Conservation (phyloP, 2,329 filamentous ascomycete species). For the Hypoxylon sp. region DNA sequence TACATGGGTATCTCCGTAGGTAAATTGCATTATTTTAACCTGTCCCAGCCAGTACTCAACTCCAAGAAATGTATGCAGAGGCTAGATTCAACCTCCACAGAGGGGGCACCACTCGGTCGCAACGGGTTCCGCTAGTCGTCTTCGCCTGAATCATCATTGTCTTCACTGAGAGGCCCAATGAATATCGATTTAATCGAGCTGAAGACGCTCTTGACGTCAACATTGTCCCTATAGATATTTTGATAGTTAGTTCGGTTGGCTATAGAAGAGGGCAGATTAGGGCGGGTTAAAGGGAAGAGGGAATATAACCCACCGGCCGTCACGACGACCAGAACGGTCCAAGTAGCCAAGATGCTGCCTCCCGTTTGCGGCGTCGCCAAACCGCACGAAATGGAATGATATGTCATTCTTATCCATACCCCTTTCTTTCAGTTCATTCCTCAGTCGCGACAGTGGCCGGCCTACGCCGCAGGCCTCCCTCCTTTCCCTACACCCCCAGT, state of each 20-base stretch:
- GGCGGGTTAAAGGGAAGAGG: not conserved
- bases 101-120: not conserved
- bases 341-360: conserved; percentile 28
- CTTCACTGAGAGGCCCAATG: conserved; percentile 25
- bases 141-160: conserved; percentile 22
- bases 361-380: conserved; percentile 27
- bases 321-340: conserved; percentile 13
- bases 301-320: conserved; percentile 9
- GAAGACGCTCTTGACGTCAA: conserved; percentile 38
- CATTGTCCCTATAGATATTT: conserved; percentile 28
- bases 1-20: not conserved
- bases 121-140: conserved; percentile 2
- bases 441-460: conserved; percentile 26
- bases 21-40: not conserved
- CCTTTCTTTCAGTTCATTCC: conserved; percentile 12
- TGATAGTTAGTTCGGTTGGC: not conserved
- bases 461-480: conserved; percentile 33
- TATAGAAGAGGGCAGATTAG: not conserved
- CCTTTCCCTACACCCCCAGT: conserved; percentile 26
- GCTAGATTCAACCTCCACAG: not conserved
- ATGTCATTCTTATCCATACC: conserved; percentile 31
- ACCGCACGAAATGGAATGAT: conserved; percentile 37
- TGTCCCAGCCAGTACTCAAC: not conserved
- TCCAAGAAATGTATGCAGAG: not conserved
- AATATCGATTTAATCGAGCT: conserved; percentile 31